Evolutionary conservation across 2,329 filamentous ascomycete genomes (phyloP).

Genomic region (Ceratocystis cacaofunesta): DNA sequence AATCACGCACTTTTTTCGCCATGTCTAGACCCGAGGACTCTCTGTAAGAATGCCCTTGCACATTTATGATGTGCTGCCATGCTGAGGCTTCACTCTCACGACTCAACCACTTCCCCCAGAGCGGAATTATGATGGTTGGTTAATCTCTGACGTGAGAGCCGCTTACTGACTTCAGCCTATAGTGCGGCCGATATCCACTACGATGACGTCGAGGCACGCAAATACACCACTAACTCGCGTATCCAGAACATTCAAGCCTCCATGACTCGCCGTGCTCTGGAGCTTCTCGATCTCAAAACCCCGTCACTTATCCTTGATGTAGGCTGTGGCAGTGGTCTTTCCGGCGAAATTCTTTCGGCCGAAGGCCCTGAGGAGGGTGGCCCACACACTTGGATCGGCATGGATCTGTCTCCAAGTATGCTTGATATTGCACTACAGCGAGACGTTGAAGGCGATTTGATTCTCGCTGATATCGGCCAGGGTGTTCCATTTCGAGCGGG

Average conservation of each 20-base stretch:
- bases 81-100: no score
- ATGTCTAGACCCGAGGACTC: slow-evolving; percentile 98
- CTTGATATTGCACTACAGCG: slow-evolving; percentile 84
- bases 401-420: slow-evolving; percentile 94
- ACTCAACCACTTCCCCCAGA: slow-evolving; percentile 5
- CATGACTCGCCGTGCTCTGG: slow-evolving; percentile 88
- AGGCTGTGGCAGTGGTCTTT: slow-evolving; percentile 91
- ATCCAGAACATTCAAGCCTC: slow-evolving; percentile 89
- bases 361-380: slow-evolving; percentile 55
- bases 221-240: slow-evolving; percentile 92
- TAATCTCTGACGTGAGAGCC: background rate
- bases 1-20: slow-evolving; percentile 23
- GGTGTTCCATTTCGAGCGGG: slow-evolving; percentile 87
- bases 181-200: slow-evolving; percentile 96
- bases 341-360: slow-evolving; percentile 81
- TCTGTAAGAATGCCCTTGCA: slow-evolving; percentile 40
- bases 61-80: background rate
- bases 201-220: slow-evolving; percentile 85
- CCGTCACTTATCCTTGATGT: slow-evolving; percentile 88
- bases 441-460: slow-evolving; percentile 83
- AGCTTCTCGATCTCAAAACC: slow-evolving; percentile 64
- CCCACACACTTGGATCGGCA: slow-evolving; percentile 89
- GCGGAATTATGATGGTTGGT: background rate
- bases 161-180: slow-evolving; percentile 12
- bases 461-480: slow-evolving; percentile 89